Conservation (phyloP, 495 filamentous ascomycete genomes). For the Hypoxylon lienhwacheense region DNA sequence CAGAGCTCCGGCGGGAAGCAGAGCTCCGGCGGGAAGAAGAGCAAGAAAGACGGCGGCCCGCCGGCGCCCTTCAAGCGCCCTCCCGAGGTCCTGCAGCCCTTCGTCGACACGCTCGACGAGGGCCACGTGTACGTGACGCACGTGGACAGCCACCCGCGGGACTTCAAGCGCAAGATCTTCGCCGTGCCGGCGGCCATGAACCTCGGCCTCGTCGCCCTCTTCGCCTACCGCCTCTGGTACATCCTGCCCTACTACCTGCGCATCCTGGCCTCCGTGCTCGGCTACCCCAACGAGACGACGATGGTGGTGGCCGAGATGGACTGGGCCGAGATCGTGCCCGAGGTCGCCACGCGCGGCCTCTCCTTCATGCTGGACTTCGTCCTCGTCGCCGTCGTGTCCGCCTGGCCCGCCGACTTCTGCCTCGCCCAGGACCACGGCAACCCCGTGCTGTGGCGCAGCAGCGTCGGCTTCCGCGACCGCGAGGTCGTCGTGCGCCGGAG, state of each 20-base stretch:
- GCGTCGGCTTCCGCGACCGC: slow-evolving; percentile 65
- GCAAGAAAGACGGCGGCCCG: slow-evolving; percentile 34
- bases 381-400: slow-evolving; percentile 65
- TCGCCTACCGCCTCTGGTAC: slow-evolving; percentile 62
- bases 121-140: slow-evolving; percentile 76
- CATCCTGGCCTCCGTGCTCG: slow-evolving; percentile 61
- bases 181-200: slow-evolving; percentile 71
- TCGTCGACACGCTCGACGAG: slow-evolving; percentile 62
- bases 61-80: slow-evolving; percentile 66
- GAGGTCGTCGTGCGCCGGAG: slow-evolving; percentile 77
- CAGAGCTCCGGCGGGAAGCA: slow-evolving; percentile 19
- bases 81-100: slow-evolving; percentile 59
- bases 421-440: slow-evolving; percentile 53
- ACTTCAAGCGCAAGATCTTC: slow-evolving; percentile 77
- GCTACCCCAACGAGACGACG: slow-evolving; percentile 59
- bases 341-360: slow-evolving; percentile 56
- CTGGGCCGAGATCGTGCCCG: slow-evolving; percentile 51
- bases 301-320: slow-evolving; percentile 56
- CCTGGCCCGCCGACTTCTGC: slow-evolving; percentile 77
- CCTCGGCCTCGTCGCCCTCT: slow-evolving; percentile 56
- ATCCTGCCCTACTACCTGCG: slow-evolving; percentile 67
- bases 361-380: slow-evolving; percentile 72
- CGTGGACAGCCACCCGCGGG: slow-evolving; percentile 64
- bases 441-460: slow-evolving; percentile 68
- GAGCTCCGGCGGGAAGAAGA: too few relatives aligned